Evolutionary conservation across 768 basidiomycete genomes (phyloP).

Genomic region (Leccinum pellstonianum): DNA sequence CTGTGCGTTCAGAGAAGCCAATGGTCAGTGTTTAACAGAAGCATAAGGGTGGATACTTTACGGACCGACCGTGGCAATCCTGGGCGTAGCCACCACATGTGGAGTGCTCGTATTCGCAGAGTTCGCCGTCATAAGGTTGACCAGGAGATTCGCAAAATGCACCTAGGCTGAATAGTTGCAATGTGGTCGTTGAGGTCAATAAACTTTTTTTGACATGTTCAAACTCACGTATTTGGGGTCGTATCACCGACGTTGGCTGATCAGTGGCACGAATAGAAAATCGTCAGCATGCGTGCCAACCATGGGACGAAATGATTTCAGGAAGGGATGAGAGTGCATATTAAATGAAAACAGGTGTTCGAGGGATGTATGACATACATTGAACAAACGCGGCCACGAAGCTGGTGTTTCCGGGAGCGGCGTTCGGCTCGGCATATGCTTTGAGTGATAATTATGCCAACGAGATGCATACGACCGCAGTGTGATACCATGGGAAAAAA

Average conservation of each 20-base stretch:
- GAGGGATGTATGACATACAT: constrained; percentile 41
- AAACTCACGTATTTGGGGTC: constrained; percentile 71
- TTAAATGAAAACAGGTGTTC: background rate
- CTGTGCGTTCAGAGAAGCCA: constrained; percentile 32
- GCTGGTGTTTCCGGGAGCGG: constrained; percentile 65
- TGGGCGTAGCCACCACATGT: constrained; percentile 70
- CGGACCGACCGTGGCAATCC: constrained; percentile 70
- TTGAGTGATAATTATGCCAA: background rate
- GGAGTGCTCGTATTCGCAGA: constrained; percentile 68
- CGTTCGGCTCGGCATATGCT: constrained; percentile 63
- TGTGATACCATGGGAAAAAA: background rate
- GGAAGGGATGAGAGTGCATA: background rate
- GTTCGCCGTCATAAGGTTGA: constrained; percentile 59
- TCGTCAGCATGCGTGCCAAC: background rate
- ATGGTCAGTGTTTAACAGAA: background rate
- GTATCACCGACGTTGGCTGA: constrained; percentile 81
- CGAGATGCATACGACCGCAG: background rate
- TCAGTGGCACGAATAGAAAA: background rate
- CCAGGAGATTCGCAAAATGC: constrained; percentile 81
- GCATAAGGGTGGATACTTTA: background rate
- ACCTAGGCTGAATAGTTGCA: constrained; percentile 45
- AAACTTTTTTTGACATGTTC: no score
- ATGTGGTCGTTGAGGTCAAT: background rate
- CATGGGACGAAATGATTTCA: background rate
- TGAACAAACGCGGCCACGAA: constrained; percentile 79